Evolutionary conservation across 768 basidiomycete species (phyloP).

Genomic region (Lepiota venenata): DNA sequence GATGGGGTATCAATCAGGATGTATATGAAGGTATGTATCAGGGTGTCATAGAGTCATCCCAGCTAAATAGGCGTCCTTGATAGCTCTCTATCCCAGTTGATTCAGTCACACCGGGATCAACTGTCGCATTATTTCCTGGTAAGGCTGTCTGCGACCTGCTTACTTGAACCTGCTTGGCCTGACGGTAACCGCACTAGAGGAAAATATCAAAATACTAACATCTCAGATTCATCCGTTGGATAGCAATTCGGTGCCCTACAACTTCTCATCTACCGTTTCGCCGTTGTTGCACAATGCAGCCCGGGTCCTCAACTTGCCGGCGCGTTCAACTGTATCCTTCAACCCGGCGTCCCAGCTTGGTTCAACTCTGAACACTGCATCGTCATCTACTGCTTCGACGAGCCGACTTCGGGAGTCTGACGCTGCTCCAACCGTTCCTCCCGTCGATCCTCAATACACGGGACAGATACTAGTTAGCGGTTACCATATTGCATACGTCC

Average conservation of each 20-base stretch:
- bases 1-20: slow-evolving; percentile 69
- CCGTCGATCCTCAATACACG: slow-evolving; percentile 64
- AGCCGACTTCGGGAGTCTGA: slow-evolving; percentile 35
- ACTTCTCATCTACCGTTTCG: slow-evolving; percentile 60
- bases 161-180: background rate
- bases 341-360: slow-evolving; percentile 46
- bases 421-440: slow-evolving; percentile 28
- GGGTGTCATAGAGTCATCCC: background rate
- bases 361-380: slow-evolving; percentile 27
- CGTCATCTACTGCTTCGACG: slow-evolving; percentile 24
- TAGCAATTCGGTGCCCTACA: slow-evolving; percentile 66
- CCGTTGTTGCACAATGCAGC: slow-evolving; percentile 69
- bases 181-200: slow-evolving; percentile 45
- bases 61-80: slow-evolving; percentile 1
- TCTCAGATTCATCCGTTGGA: slow-evolving; percentile 79
- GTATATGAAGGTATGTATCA: slow-evolving; percentile 65
- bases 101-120: slow-evolving; percentile 58
- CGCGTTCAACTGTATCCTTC: slow-evolving; percentile 59
- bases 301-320: slow-evolving; percentile 62
- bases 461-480: slow-evolving; percentile 75
- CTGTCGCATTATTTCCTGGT: slow-evolving; percentile 75
- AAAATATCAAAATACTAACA: slow-evolving; percentile 69
- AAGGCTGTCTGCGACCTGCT: slow-evolving; percentile 14
- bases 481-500: slow-evolving; percentile 73
- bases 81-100: slow-evolving; percentile 72